Evolutionary conservation across 1,139 yeast species (phyloP).

Genomic region (Nakaseomyces nivariensis): DNA sequence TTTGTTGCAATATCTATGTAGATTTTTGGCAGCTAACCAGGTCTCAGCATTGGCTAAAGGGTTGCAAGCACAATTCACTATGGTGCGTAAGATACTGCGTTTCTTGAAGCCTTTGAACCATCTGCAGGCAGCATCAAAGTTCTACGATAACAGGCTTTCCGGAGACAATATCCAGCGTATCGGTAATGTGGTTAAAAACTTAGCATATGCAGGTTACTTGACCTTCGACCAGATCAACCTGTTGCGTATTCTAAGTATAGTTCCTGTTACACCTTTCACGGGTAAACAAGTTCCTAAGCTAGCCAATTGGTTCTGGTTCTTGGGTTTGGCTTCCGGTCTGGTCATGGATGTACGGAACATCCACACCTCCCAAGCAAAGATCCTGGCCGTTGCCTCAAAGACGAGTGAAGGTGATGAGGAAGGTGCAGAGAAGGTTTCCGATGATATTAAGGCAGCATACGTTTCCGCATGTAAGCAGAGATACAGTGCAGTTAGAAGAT

Average conservation of each 20-base stretch:
- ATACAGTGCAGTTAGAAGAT: constrained; percentile 46
- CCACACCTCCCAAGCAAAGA: constrained; percentile 30
- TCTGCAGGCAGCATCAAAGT: constrained; percentile 57
- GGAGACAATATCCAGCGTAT: constrained; percentile 51
- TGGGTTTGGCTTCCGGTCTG: constrained; percentile 58
- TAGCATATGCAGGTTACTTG: constrained; percentile 68
- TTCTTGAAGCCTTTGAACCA: constrained; percentile 76
- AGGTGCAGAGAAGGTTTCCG: constrained; percentile 19
- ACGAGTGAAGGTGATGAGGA: constrained; percentile 24
- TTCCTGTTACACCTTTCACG: constrained; percentile 30
- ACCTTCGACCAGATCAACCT: constrained; percentile 64
- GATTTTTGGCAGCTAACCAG: constrained; percentile 57
- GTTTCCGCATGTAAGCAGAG: constrained; percentile 31
- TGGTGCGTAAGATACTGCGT: constrained; percentile 73
- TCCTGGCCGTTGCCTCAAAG: constrained; percentile 13
- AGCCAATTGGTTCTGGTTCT: constrained; percentile 65
- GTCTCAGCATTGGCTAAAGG: constrained; percentile 49
- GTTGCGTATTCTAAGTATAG: constrained; percentile 39
- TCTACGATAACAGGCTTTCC: constrained; percentile 61
- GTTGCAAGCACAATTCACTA: constrained; percentile 44
- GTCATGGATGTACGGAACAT: constrained; percentile 42
- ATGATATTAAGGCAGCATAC: constrained; percentile 13
- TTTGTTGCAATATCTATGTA: constrained; percentile 68
- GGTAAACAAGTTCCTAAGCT: constrained; percentile 32
- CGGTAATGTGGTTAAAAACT: constrained; percentile 47